Evolutionary conservation across 2,329 filamentous ascomycete species (phyloP).

Genomic region (Microdochium paspali): DNA sequence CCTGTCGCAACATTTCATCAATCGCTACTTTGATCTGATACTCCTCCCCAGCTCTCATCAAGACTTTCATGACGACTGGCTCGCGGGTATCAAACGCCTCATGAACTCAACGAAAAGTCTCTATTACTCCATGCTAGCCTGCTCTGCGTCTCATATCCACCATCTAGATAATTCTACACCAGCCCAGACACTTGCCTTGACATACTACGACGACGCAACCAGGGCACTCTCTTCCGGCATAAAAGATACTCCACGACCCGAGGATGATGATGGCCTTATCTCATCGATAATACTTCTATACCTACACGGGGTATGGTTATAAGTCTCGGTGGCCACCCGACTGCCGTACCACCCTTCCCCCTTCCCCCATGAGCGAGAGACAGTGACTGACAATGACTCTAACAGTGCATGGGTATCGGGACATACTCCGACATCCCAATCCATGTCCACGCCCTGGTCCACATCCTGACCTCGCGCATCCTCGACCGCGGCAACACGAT

Average conservation of each 20-base stretch:
- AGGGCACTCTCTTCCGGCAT: conserved; percentile 1
- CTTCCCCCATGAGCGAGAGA: too few relatives aligned
- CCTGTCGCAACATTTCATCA: neutral
- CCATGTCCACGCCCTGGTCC: conserved; percentile 11
- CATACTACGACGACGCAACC: neutral
- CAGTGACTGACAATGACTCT: neutral
- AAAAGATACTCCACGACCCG: conserved; percentile 2
- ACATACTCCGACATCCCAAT: conserved; percentile 10
- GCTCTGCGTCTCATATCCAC: neutral
- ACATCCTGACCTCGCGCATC: conserved; percentile 8
- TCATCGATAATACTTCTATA: conserved; percentile 17
- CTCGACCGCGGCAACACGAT: conserved; percentile 4
- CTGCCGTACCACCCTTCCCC: too few relatives aligned
- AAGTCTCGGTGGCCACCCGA: neutral
- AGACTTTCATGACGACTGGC: neutral
- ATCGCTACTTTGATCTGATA: neutral
- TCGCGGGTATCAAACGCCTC: neutral
- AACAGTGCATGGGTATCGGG: conserved; percentile 9
- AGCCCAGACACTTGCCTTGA: neutral
- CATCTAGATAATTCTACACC: neutral
- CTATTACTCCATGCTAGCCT: neutral
- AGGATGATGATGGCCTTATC: conserved; percentile 11
- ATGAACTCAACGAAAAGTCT: neutral
- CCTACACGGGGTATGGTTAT: conserved; percentile 10
- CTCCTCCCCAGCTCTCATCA: neutral